Percentiles rank a stretch among this genome's conserved stretches.
Evolutionary conservation across 768 basidiomycete species (phyloP).

Genomic region (Rhodotorula paludigena): DNA sequence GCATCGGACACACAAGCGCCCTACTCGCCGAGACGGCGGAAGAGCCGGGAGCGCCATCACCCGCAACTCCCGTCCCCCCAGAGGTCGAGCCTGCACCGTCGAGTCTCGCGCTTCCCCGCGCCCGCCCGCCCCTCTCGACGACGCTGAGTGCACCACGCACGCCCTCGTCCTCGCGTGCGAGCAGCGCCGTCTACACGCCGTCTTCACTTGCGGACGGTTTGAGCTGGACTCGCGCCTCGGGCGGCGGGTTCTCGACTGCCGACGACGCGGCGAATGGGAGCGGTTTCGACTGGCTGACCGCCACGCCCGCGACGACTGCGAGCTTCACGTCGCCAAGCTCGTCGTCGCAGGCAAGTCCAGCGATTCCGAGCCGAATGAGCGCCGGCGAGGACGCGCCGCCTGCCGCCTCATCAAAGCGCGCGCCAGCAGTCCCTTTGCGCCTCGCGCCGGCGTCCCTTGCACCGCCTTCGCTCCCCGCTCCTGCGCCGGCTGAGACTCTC

Average conservation of each 20-base stretch:
- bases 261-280: background rate
- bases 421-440: no score
- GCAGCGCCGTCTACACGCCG: background rate
- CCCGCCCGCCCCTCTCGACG: background rate
- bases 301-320: constrained; percentile 4
- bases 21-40: background rate
- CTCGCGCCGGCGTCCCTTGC: no score
- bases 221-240: background rate
- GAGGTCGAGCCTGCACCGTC: no score
- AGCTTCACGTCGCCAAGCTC: background rate
- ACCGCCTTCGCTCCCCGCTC: background rate
- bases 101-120: background rate
- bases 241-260: background rate
- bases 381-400: background rate
- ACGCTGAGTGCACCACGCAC: background rate
- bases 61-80: no score
- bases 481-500: background rate
- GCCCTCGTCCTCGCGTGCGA: background rate
- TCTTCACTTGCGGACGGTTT: background rate
- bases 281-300: background rate
- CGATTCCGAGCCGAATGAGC: background rate
- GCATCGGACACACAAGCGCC: background rate
- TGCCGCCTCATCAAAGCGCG: no score
- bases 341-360: background rate
- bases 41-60: no score